Base-by-base conservation (phyloP, 148 eudicot species). In the Pouteria glomerata region DNA sequence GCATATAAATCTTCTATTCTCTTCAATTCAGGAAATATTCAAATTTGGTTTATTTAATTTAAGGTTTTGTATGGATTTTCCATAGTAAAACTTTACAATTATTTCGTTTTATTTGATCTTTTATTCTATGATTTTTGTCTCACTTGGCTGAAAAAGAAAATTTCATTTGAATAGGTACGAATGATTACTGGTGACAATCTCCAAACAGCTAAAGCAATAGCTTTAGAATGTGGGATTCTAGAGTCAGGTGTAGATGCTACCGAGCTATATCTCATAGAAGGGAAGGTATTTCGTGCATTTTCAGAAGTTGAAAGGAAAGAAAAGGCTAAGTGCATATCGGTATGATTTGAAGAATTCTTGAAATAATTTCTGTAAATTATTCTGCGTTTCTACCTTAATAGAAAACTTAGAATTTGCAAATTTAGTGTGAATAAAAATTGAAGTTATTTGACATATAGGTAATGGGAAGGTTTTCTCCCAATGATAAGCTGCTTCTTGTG, bases 171-270 rank as follows among this genome's bases (percentile, higher is more conserved):
- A 23, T 73, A 93, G 98, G 98, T 91, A 60, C 88, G 98, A 29
- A 95, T 95, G 98, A 96, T 91, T 57, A 95, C 96, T 60, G 98
- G 98, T 78, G 98, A 95, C 79, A 95, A 91, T 83, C 82, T 89
- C 76, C 97, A 86, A 76, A 91, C 98, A 35, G 98, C 97, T n/a
- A 88, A 41, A 84, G 97, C 98, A 12, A 91, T 95, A 63, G 98
- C 98, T 58, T 75, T 89, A 79, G 98, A 95, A 82, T 95, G 98
- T 78, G 98, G 98, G 45, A 95, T 95, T 76, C 79, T 95, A 66
- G 81, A 68, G 74, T 91, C 90, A 50, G 83, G 88, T 81, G 96
- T 85, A 42, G 96, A 95, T 84, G 89, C 90, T 50, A 78, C 70
- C 67, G 89, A 81, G 62, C 97, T 92, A 60, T 88, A 82, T 78